Evolutionary conservation across 2,329 filamentous ascomycete species (phyloP).

Genomic region (Paecilomyces sp.): DNA sequence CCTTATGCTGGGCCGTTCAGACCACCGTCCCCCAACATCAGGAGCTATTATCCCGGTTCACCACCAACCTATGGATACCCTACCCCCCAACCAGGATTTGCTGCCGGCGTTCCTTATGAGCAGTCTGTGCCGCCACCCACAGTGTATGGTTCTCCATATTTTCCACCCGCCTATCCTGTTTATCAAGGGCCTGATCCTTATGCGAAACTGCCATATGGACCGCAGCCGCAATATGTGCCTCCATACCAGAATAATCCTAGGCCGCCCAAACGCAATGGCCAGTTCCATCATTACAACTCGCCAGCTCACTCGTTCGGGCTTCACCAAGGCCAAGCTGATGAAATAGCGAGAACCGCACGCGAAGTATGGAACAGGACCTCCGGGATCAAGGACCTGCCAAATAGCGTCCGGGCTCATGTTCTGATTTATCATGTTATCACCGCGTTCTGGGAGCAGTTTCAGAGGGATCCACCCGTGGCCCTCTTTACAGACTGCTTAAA

Average conservation of each 20-base stretch:
- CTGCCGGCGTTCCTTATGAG: constrained; percentile 10
- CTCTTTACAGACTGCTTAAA: constrained; percentile 55
- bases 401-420: constrained; percentile 55
- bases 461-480: constrained; percentile 48
- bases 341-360: constrained; percentile 49
- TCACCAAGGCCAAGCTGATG: constrained; percentile 44
- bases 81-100: constrained; percentile 12
- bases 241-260: constrained; percentile 5
- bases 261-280: constrained; percentile 3
- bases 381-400: constrained; percentile 54
- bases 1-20: constrained; percentile 23
- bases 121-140: constrained; percentile 11
- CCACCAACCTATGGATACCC: constrained; percentile 14
- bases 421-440: constrained; percentile 57
- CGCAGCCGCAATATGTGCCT: constrained; percentile 5
- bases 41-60: constrained; percentile 14
- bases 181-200: constrained; percentile 13
- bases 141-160: constrained; percentile 15
- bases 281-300: constrained; percentile 9
- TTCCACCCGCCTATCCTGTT: constrained; percentile 13
- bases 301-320: constrained; percentile 31
- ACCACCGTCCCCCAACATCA: constrained; percentile 21
- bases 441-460: constrained; percentile 52
- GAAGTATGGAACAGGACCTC: constrained; percentile 58
- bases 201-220: constrained; percentile 10